Conservation (phyloP, 1,284 basidiomycete species). For the Malassezia dermatis region DNA sequence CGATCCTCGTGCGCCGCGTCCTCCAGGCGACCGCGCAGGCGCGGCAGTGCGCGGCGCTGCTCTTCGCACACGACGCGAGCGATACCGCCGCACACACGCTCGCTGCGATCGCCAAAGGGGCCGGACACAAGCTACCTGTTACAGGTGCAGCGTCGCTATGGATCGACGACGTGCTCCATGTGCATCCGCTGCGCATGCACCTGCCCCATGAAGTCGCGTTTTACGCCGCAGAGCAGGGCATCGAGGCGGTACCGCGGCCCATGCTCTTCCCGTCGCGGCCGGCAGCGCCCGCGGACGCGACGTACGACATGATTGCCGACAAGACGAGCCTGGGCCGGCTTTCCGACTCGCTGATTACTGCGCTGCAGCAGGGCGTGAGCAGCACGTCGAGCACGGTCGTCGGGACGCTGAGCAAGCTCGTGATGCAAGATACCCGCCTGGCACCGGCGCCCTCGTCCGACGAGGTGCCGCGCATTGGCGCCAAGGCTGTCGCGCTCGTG, state of each 20-base stretch:
- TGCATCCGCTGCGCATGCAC: slow-evolving; percentile 28
- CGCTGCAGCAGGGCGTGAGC: slow-evolving; percentile 36
- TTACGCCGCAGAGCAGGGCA: slow-evolving; percentile 19
- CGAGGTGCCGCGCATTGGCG: slow-evolving; percentile 22
- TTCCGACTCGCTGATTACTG: slow-evolving; percentile 33
- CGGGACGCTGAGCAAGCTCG: slow-evolving; percentile 37
- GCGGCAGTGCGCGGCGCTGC: slow-evolving; percentile 24
- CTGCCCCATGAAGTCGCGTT: slow-evolving; percentile 26
- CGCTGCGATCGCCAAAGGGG: slow-evolving; percentile 32
- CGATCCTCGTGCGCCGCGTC: slow-evolving; percentile 22
- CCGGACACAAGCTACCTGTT: slow-evolving; percentile 37
- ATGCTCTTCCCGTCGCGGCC: not conserved
- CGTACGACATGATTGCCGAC: slow-evolving; percentile 21
- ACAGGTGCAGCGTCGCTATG: slow-evolving; percentile 26
- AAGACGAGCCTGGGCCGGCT: slow-evolving; percentile 33
- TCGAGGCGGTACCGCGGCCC: slow-evolving; percentile 10
- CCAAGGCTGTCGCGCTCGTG: slow-evolving; percentile 25
- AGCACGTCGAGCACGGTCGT: slow-evolving; percentile 39
- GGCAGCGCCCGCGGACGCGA: not conserved
- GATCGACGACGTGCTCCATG: slow-evolving; percentile 25
- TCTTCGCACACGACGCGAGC: slow-evolving; percentile 29
- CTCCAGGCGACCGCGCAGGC: slow-evolving; percentile 21
- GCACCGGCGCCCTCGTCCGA: not conserved
- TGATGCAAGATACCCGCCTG: slow-evolving; percentile 19
- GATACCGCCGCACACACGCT: slow-evolving; percentile 31